Conservation (phyloP, 225 moss, liverwort and hornwort genomes). For the Physcomitrellopsis africana region DNA sequence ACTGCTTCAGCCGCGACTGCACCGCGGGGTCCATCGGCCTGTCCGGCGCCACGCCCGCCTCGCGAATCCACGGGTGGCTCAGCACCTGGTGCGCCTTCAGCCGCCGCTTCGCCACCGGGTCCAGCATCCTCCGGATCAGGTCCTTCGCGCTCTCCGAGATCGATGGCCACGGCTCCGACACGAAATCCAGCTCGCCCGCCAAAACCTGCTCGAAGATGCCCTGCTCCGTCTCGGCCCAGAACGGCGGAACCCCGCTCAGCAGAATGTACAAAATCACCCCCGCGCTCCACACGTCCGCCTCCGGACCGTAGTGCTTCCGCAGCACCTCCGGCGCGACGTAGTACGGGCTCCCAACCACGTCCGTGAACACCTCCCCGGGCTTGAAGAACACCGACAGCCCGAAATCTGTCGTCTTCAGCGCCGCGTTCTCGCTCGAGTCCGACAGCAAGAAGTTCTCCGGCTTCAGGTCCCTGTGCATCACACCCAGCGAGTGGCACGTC, state of each 20-base stretch:
- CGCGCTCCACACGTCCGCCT: slow-evolving; percentile 64
- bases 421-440: slow-evolving; percentile 47
- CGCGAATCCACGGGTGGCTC: slow-evolving; percentile 63
- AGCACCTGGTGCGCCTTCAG: slow-evolving; percentile 60
- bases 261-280: slow-evolving; percentile 63
- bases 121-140: slow-evolving; percentile 56
- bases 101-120: slow-evolving; percentile 43
- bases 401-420: slow-evolving; percentile 59
- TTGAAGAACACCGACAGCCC: slow-evolving; percentile 63
- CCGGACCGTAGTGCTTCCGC: slow-evolving; percentile 57
- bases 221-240: slow-evolving; percentile 65
- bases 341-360: slow-evolving; percentile 62
- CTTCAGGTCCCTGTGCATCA: slow-evolving; percentile 60
- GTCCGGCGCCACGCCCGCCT: slow-evolving; percentile 60
- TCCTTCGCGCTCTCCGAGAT: slow-evolving; percentile 63
- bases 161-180: slow-evolving; percentile 56
- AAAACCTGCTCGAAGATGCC: slow-evolving; percentile 65
- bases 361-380: slow-evolving; percentile 55
- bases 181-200: slow-evolving; percentile 50
- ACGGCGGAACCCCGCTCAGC: slow-evolving; percentile 59
- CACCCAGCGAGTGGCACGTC: slow-evolving; percentile 65
- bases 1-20: slow-evolving; percentile 60
- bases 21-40: slow-evolving; percentile 58
- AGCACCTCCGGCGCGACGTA: slow-evolving; percentile 60
- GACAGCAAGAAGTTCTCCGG: slow-evolving; percentile 57